Evolutionary conservation across 495 filamentous ascomycete species (phyloP).

Genomic region (Xylaria scruposa): DNA sequence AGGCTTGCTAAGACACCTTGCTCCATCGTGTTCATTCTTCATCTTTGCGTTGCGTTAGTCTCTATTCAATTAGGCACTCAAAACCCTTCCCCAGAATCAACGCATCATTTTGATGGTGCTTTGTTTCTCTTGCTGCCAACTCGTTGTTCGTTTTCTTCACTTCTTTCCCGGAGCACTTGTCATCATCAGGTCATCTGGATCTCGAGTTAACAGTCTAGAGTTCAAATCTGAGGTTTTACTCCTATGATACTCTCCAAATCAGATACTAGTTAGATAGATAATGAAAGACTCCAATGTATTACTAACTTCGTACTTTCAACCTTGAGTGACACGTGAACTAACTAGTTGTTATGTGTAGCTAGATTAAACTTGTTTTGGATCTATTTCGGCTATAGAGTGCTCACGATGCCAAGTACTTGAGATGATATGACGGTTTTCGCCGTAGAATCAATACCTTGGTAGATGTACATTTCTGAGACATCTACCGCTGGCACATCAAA

Average conservation of each 20-base stretch:
- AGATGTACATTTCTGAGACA: neutral
- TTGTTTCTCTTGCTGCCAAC: neutral
- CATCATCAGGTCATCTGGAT: neutral
- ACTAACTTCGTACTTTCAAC: neutral
- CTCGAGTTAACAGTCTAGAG: neutral
- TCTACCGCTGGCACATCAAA: neutral
- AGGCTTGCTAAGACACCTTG: neutral
- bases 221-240: neutral
- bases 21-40: neutral
- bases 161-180: constrained; percentile 5
- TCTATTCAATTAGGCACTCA: neutral
- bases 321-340: neutral
- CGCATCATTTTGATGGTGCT: neutral
- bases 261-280: constrained; percentile 12
- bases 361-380: neutral
- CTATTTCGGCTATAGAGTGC: neutral
- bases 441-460: neutral
- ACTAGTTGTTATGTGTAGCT: neutral
- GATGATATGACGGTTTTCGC: neutral
- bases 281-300: constrained; percentile 20
- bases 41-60: neutral
- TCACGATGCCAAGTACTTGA: neutral
- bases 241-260: neutral
- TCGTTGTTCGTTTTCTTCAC: neutral
- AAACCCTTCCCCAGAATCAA: neutral